Evolutionary conservation across 1,139 yeast species (phyloP).

Genomic region (Candida sojae): DNA sequence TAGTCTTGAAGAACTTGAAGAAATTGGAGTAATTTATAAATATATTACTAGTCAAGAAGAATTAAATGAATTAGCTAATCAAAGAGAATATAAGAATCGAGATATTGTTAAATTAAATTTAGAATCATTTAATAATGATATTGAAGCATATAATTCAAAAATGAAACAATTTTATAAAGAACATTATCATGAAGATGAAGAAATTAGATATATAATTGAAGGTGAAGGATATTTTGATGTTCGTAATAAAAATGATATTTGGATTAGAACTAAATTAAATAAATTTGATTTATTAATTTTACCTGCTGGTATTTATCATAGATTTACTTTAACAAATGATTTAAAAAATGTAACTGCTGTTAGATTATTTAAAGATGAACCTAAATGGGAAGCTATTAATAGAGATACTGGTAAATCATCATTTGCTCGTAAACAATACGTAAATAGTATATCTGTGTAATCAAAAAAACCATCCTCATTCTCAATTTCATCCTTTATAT

Average conservation of each 20-base stretch:
- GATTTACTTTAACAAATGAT: constrained; percentile 72
- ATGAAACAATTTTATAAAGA: constrained; percentile 76
- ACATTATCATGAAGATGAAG: constrained; percentile 96
- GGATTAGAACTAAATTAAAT: constrained; percentile 75
- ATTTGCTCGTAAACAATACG: constrained; percentile 32
- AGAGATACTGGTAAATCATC: constrained; percentile 42
- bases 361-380: constrained; percentile 89
- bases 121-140: constrained; percentile 64
- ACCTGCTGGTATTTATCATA: constrained; percentile 92
- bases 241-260: constrained; percentile 62
- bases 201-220: constrained; percentile 83
- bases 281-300: constrained; percentile 70
- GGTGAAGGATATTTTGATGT: constrained; percentile 95
- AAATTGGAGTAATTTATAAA: constrained; percentile 72
- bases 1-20: constrained; percentile 46
- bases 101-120: constrained; percentile 69
- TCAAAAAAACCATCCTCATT: no score
- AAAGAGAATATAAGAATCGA: constrained; percentile 77
- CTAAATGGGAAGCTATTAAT: constrained; percentile 91
- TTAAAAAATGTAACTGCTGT: constrained; percentile 70
- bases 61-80: constrained; percentile 65
- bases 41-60: constrained; percentile 52
- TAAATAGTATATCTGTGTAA: constrained; percentile 28
- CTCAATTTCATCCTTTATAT: no score
- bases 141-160: constrained; percentile 60